Percentiles rank a stretch among this genome's conserved stretches.
phyloP scores from a whole-genome alignment of 495 filamentous ascomycete genomes.

The Daldinia loculata region DNA sequence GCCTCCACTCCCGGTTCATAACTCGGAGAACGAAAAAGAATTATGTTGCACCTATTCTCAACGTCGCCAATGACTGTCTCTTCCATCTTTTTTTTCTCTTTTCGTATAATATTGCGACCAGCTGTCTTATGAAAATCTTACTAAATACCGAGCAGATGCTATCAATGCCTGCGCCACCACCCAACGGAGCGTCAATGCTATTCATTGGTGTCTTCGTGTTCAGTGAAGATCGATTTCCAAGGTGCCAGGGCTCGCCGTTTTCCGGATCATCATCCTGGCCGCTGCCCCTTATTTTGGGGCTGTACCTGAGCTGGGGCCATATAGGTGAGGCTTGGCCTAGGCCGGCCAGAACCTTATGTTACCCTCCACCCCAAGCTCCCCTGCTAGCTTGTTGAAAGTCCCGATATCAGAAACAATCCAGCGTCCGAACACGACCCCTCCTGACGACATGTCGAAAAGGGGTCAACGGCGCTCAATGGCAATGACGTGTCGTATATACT shows the following conservation, averaged over 20 bases:
- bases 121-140: not conserved
- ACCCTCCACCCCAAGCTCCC: constrained; percentile 33
- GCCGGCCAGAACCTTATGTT: constrained; percentile 35
- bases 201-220: constrained; percentile 44
- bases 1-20: not conserved
- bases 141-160: constrained; percentile 15
- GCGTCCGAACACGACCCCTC: constrained; percentile 37
- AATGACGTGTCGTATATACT: constrained; percentile 31
- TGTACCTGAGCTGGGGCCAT: constrained; percentile 40
- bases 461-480: constrained; percentile 8
- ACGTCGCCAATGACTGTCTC: constrained; percentile 3
- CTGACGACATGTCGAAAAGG: constrained; percentile 35
- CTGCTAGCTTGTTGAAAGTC: constrained; percentile 36
- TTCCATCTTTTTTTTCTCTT: constrained; percentile 3
- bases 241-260: constrained; percentile 33
- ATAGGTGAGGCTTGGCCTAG: constrained; percentile 34
- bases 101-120: constrained; percentile 25
- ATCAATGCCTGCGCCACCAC: constrained; percentile 28
- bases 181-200: constrained; percentile 35
- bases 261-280: constrained; percentile 37
- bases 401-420: constrained; percentile 44
- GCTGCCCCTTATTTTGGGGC: constrained; percentile 43
- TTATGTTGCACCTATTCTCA: constrained; percentile 9
- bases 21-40: constrained; percentile 12
- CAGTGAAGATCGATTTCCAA: constrained; percentile 37